Evolutionary conservation across 2,329 filamentous ascomycete genomes (phyloP), one percentile per base, ranked within the genome.

Genomic region (Colletotrichum sp.): DNA sequence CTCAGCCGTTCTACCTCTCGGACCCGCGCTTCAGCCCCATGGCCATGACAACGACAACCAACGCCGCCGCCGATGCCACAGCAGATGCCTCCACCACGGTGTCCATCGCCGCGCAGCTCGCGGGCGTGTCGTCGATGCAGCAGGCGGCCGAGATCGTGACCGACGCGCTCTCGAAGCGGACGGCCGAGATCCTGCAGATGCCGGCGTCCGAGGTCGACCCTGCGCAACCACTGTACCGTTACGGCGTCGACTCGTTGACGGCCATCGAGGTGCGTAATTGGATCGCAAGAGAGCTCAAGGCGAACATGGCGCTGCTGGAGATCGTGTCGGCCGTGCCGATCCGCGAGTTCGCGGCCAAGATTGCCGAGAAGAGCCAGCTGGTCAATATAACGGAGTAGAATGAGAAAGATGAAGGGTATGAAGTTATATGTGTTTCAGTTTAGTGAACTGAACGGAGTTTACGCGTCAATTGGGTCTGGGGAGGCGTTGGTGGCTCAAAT

Each of bases 11-110:
- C 79, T 82, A 86, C 70, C 86, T 88, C 1, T 83, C 85, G 0
- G 89, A 91, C 73, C 88, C 90, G 1, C 91, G 90, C 80, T 91
- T 91, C 55, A 87, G 88, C 76, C 80, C 86, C 29, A 81, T 90
- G 6, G 89, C 90, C 78, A 82, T 88, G 77, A 85, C 84, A 2
- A 78, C 80, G 6, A 80, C 82, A 1, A 81, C 83, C n/a, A n/a
- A n/a, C n/a, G n/a, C n/a, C n/a, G n/a, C n/a, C n/a, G n/a, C n/a
- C n/a, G n/a, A n/a, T n/a, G n/a, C n/a, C n/a, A n/a, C n/a, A n/a
- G n/a, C n/a, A n/a, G n/a, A n/a, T n/a, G n/a, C n/a, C n/a, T n/a
- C n/a, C n/a, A n/a, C n/a, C 5, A 27, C 39, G 3, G 16, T 52
- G 0, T 52, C 61, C 0, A 27, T 86, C 69, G 84, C 82, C 69